phyloP scores from a whole-genome alignment of 306 rosid species.

The Senna tora region DNA sequence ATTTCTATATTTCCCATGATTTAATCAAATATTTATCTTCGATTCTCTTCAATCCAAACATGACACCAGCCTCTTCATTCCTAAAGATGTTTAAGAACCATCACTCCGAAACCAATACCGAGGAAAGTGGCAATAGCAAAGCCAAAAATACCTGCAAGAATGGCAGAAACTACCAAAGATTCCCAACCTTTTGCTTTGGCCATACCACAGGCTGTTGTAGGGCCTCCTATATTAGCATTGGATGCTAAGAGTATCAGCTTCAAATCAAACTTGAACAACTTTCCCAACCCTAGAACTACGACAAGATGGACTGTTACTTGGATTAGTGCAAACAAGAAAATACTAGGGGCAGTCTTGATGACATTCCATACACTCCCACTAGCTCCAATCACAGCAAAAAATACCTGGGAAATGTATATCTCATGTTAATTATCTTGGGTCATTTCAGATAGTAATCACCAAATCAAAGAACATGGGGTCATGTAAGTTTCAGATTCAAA shows the following conservation, averaged over 20 bases:
- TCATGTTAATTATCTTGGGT: conserved; percentile 1
- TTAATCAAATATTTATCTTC: not conserved
- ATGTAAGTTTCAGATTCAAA: not conserved
- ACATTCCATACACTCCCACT: conserved; percentile 1
- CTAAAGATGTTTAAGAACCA: conserved; percentile 55
- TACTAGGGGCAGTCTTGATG: not conserved
- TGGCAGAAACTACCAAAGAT: conserved; percentile 71
- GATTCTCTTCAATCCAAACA: not conserved
- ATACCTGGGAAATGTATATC: conserved; percentile 10
- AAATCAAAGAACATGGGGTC: not conserved
- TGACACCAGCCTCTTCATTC: not conserved
- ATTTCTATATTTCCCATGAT: too few species aligned
- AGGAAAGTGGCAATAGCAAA: conserved; percentile 73
- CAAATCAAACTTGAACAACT: not conserved
- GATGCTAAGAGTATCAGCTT: not conserved
- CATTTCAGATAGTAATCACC: not conserved
- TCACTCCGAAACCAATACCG: conserved; percentile 63
- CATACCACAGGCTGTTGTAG: conserved; percentile 51
- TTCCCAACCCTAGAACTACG: not conserved
- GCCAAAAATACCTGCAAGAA: conserved; percentile 83
- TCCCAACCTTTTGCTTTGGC: conserved; percentile 73
- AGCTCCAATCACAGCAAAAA: conserved; percentile 5
- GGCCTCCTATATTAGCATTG: conserved; percentile 9
- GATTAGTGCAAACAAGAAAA: not conserved
- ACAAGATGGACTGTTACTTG: not conserved